phyloP scores from a whole-genome alignment of 495 filamentous ascomycete species.

The Penicillium tannophilum region DNA sequence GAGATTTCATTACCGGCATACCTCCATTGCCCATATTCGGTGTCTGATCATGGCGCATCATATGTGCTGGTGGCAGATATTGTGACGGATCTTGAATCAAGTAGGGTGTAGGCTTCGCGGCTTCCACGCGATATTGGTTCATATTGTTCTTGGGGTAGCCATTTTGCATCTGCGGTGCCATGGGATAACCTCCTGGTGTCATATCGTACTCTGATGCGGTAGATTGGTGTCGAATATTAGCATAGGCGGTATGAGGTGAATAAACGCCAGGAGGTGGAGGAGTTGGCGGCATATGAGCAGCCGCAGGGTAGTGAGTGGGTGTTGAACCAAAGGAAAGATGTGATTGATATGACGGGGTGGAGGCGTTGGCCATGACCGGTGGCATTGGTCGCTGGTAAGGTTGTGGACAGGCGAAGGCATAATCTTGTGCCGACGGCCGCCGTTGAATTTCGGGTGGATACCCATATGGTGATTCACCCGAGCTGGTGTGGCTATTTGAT shows the following conservation, averaged over 20 bases:
- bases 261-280: constrained; percentile 48
- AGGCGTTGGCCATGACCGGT: constrained; percentile 34
- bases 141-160: constrained; percentile 22
- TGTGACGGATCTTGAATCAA: constrained; percentile 30
- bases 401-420: constrained; percentile 44
- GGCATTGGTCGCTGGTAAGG: constrained; percentile 37
- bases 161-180: constrained; percentile 29
- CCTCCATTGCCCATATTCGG: constrained; percentile 25
- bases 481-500: constrained; percentile 70
- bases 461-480: constrained; percentile 49
- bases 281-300: constrained; percentile 49
- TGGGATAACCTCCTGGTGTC: constrained; percentile 34
- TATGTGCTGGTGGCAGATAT: constrained; percentile 31
- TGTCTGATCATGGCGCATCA: constrained; percentile 29
- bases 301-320: constrained; percentile 42
- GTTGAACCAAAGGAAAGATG: constrained; percentile 49
- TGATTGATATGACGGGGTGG: constrained; percentile 37
- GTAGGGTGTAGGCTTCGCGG: constrained; percentile 31
- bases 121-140: constrained; percentile 37
- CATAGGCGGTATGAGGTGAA: constrained; percentile 44
- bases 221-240: constrained; percentile 43
- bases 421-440: constrained; percentile 59
- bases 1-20: constrained; percentile 27
- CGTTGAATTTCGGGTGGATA: constrained; percentile 43
- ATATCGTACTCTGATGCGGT: constrained; percentile 39